phyloP scores from a whole-genome alignment of 164 flowering plant genomes.

The Protea cynaroides region DNA sequence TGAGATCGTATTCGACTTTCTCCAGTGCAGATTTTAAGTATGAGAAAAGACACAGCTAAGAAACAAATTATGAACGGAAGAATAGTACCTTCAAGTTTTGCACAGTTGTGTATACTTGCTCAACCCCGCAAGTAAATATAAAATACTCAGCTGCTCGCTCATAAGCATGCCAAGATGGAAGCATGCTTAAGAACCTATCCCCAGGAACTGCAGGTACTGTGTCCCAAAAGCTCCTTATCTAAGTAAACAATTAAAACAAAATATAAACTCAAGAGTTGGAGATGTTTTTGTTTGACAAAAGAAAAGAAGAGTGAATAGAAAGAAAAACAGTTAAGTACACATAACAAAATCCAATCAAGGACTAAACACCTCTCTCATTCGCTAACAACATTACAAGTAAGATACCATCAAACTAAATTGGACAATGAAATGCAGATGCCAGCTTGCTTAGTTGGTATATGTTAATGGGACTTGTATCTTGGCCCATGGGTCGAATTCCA shows the following conservation, averaged over 20 bases:
- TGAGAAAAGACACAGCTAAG: not conserved
- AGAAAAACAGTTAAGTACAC: not conserved
- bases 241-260: slow-evolving; percentile 8
- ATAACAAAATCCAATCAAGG: not conserved
- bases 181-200: slow-evolving; percentile 86
- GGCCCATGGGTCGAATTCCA: too few relatives aligned
- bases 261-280: not conserved
- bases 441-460: too few relatives aligned
- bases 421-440: not conserved
- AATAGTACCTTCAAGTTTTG: slow-evolving; percentile 66
- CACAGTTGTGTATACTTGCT: slow-evolving; percentile 84
- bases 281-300: not conserved
- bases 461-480: too few relatives aligned
- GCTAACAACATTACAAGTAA: too few relatives aligned
- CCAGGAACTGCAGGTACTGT: slow-evolving; percentile 72
- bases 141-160: slow-evolving; percentile 90
- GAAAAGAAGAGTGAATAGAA: not conserved
- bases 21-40: too few relatives aligned
- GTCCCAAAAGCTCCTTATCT: slow-evolving; percentile 70
- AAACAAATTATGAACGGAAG: not conserved
- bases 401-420: not conserved
- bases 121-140: slow-evolving; percentile 58
- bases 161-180: slow-evolving; percentile 98
- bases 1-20: too few relatives aligned
- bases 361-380: not conserved